Percentiles rank a stretch among this genome's conserved stretches.
Conservation (phyloP, 164 flowering plant genomes). For the Liriodendron chinense region DNA sequence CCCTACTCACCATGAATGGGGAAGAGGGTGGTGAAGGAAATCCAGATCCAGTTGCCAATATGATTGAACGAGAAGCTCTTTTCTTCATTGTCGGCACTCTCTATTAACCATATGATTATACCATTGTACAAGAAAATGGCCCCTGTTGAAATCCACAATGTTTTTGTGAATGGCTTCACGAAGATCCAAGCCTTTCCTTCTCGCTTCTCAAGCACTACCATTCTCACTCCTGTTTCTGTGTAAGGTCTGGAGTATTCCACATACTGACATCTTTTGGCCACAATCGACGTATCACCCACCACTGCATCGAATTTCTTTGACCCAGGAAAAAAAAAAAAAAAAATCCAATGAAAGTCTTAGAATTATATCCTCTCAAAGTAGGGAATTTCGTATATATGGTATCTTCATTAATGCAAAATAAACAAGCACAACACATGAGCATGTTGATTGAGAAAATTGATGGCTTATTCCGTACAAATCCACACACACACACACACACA, state of each 20-base stretch:
- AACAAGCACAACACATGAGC: too few relatives aligned
- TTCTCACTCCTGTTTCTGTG: conserved; percentile 25
- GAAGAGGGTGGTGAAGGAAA: conserved; percentile 31
- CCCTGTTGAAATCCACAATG: conserved; percentile 28
- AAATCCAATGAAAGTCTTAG: background rate
- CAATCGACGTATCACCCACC: conserved; percentile 29
- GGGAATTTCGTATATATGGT: background rate
- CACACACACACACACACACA: too few relatives aligned
- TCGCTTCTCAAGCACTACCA: conserved; percentile 7
- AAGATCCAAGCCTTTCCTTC: conserved; percentile 11
- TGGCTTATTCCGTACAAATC: too few relatives aligned
- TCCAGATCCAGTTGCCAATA: conserved; percentile 23
- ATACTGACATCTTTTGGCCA: conserved; percentile 6
- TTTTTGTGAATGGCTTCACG: conserved; percentile 21
- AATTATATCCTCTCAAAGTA: background rate
- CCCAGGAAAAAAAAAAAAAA: background rate
- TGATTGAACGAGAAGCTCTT: conserved; percentile 17
- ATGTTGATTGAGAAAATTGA: too few relatives aligned
- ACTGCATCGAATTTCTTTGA: conserved; percentile 32
- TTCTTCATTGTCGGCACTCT: conserved; percentile 17
- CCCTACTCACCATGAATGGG: conserved; percentile 27
- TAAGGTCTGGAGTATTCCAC: conserved; percentile 41
- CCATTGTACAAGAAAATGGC: conserved; percentile 22
- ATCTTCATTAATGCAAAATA: background rate
- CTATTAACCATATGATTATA: conserved; percentile 39